Conservation (phyloP, 2,329 filamentous ascomycete species). For the Emydomyces testavorans region DNA sequence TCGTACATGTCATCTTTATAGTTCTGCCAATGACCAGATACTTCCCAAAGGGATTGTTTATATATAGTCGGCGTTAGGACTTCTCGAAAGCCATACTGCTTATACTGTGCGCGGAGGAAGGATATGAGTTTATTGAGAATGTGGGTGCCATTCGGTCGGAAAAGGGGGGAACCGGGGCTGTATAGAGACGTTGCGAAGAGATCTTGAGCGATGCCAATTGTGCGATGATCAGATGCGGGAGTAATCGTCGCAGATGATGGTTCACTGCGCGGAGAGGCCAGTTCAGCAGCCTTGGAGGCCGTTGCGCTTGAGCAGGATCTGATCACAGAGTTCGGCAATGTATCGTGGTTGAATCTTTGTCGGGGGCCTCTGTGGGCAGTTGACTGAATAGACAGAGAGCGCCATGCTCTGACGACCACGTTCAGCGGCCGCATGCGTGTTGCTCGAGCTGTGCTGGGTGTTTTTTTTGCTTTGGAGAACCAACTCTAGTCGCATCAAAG, state of each 20-base stretch:
- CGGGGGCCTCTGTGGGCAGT: background rate
- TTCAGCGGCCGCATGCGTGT: conserved; percentile 13
- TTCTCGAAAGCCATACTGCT: conserved; percentile 74
- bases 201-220: conserved; percentile 47
- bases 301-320: conserved; percentile 25
- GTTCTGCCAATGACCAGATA: conserved; percentile 77
- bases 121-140: conserved; percentile 74
- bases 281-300: conserved; percentile 15
- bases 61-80: conserved; percentile 86
- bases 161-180: conserved; percentile 75
- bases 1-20: conserved; percentile 90
- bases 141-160: conserved; percentile 67
- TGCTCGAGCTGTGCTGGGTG: background rate
- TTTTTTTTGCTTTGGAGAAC: background rate
- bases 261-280: conserved; percentile 3
- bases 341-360: conserved; percentile 7
- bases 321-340: conserved; percentile 8
- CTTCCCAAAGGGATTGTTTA: conserved; percentile 76
- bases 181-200: conserved; percentile 69
- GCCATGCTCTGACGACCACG: conserved; percentile 14
- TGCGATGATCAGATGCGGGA: conserved; percentile 40
- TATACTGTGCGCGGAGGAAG: conserved; percentile 74
- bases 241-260: conserved; percentile 20
- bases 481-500: too few species aligned
- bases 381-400: conserved; percentile 8